Conservation (phyloP, 139 green algal genomes). For the Tetraselmis chui region DNA sequence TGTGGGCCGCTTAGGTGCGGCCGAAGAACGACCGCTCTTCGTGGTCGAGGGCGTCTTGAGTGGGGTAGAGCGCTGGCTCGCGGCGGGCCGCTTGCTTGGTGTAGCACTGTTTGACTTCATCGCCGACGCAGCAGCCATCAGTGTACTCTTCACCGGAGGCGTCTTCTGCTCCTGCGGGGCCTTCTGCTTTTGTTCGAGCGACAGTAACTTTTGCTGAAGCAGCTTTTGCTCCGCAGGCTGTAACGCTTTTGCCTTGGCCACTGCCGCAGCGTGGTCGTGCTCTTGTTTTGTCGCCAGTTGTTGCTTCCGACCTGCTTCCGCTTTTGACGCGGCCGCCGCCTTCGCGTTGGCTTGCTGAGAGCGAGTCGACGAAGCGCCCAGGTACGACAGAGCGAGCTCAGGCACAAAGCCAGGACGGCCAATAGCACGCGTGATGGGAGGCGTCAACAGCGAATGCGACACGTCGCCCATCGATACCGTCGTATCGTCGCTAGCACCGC, state of each 20-base stretch:
- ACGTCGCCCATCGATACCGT: neutral
- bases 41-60: neutral
- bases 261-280: too few species aligned
- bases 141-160: neutral
- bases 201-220: neutral
- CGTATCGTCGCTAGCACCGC: neutral
- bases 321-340: too few species aligned
- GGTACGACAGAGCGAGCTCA: too few species aligned
- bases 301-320: too few species aligned
- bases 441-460: neutral
- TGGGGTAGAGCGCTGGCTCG: neutral
- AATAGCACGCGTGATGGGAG: neutral
- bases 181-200: neutral
- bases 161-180: neutral
- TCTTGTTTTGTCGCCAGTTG: too few species aligned
- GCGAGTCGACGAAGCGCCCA: too few species aligned
- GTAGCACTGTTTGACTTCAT: neutral
- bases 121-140: neutral
- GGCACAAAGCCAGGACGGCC: neutral
- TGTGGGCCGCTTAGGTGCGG: too few species aligned
- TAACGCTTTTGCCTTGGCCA: too few species aligned
- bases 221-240: neutral
- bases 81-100: neutral
- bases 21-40: too few species aligned
- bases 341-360: too few species aligned